These are phyloP conservation scores for Phyllosticta citribraziliensis DNA, from an alignment of 2,329 filamentous ascomycete species.

Conservation along the genomic window DNA sequence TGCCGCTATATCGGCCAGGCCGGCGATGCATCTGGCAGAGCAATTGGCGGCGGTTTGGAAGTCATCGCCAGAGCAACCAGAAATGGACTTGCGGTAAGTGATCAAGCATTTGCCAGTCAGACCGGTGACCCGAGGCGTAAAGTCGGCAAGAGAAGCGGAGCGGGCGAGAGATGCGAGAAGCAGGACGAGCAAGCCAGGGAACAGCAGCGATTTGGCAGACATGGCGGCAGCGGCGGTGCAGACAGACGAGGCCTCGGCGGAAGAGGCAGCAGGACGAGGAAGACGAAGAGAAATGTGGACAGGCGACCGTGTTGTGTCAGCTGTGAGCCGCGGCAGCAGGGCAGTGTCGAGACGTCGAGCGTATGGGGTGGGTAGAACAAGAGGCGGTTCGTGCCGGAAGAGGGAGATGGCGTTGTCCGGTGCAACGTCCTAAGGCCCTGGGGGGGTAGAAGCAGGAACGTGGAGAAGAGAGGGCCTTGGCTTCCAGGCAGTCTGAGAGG, in stretches of 20 bases:
- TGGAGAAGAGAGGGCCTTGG: not conserved
- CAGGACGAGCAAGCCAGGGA: slow-evolving; percentile 8
- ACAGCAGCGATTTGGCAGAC: not conserved
- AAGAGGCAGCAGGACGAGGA: slow-evolving; percentile 1
- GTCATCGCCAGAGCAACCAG: slow-evolving; percentile 31
- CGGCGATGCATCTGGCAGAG: slow-evolving; percentile 30
- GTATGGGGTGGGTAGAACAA: not conserved
- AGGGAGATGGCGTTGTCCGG: not conserved
- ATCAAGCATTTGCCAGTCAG: slow-evolving; percentile 29
- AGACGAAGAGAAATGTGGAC: slow-evolving; percentile 1
- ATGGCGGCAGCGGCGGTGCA: not conserved
- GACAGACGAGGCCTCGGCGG: not conserved
- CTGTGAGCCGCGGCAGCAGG: not conserved
- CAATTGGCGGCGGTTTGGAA: slow-evolving; percentile 16
- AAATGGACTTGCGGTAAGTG: slow-evolving; percentile 32
- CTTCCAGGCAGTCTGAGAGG: not conserved
- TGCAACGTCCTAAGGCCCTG: not conserved
- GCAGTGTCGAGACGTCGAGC: not conserved
- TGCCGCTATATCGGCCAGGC: slow-evolving; percentile 25
- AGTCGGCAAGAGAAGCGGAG: slow-evolving; percentile 36
- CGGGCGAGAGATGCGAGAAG: slow-evolving; percentile 16
- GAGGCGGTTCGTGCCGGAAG: not conserved
- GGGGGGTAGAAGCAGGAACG: not conserved
- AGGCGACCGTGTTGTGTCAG: not conserved
- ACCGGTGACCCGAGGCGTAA: slow-evolving; percentile 32